These are phyloP conservation scores for Blastocystis sp. DNA, from an alignment of 352 stramenopile genomes.

Conservation along the genomic window DNA sequence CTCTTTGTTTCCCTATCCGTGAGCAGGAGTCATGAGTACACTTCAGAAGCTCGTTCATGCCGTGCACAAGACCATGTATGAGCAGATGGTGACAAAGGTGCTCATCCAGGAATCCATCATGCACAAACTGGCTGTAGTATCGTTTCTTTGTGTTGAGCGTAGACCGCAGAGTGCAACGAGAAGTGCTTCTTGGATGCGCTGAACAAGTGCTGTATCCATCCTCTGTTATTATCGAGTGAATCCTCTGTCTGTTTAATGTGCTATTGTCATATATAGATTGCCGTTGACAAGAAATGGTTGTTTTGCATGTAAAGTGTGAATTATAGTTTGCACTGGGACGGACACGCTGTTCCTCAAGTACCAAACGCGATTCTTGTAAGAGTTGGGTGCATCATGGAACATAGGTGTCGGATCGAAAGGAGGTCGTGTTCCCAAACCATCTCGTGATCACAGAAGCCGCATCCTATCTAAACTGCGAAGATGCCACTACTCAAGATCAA, in stretches of 20 bases:
- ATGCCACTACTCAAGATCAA: not conserved
- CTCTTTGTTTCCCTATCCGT: not conserved
- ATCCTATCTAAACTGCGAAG: not conserved
- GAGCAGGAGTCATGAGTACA: not conserved
- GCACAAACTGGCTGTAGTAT: not conserved
- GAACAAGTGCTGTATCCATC: conserved; percentile 23
- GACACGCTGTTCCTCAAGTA: not conserved
- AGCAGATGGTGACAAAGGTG: conserved; percentile 20
- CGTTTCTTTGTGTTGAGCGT: not conserved
- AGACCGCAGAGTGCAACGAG: conserved; percentile 35
- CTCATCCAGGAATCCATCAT: not conserved
- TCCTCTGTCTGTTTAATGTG: not conserved
- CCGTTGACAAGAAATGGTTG: not conserved
- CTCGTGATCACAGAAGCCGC: not conserved
- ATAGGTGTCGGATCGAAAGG: conserved; percentile 13
- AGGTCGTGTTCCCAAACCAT: not conserved
- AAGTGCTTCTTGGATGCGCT: conserved; percentile 5
- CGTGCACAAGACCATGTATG: conserved; percentile 27
- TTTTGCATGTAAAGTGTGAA: not conserved
- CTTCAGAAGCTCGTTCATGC: not conserved
- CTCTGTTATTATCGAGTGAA: not conserved
- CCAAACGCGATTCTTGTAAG: conserved; percentile 20
- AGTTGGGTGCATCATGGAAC: not conserved
- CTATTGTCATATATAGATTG: conserved; percentile 9
- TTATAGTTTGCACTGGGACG: conserved; percentile 14